Evolutionary conservation across 495 filamentous ascomycete genomes (phyloP), one percentile per base, ranked within the genome.

Genomic region (Xylaria intraflava): DNA sequence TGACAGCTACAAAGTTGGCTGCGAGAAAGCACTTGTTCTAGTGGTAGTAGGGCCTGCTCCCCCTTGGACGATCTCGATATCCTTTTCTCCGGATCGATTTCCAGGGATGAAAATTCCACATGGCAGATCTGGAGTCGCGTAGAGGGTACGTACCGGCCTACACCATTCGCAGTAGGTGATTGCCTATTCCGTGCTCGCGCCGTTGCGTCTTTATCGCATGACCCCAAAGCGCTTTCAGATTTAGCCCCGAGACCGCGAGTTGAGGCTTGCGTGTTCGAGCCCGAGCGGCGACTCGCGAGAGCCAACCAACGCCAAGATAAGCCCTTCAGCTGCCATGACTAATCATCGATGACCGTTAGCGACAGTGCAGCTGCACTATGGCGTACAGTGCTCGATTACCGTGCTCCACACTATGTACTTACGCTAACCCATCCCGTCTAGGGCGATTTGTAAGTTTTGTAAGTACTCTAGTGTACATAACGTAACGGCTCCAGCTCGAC

Each of bases 231-330:
- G 53, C 55, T 58, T 49, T 49, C 55, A 61, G 61, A 61, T 36
- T 51, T 36, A 40, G 54, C 36, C 20, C 54, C 60, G 50, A 59
- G 58, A 55, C 55, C 58, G 63, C 62, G 57, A 63, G 57, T 59
- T 57, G 56, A 48, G 56, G 54, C 59, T 52, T 53, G 60, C 59
- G 50, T 26, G 46, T 41, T 63, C 55, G 55, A 63, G 55, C 48
- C 53, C 47, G 42, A 42, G 55, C 51, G 48, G 22, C 17, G 44
- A 54, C 47, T 54, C 47, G 52, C 52, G 46, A 45, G 43, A 27
- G 46, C n/a, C n/a, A n/a, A n/a, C 36, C 38, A 41, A 16, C 23
- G 55, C 44, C 44, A 41, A 47, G 53, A 26, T 55, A 46, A 29
- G 46, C 42, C 30, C 50, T 58, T 41, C 40, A 51, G 43, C 59